Evolutionary conservation across 495 filamentous ascomycete genomes (phyloP), one percentile per base, ranked within the genome.

Genomic region (Neurospora africana): DNA sequence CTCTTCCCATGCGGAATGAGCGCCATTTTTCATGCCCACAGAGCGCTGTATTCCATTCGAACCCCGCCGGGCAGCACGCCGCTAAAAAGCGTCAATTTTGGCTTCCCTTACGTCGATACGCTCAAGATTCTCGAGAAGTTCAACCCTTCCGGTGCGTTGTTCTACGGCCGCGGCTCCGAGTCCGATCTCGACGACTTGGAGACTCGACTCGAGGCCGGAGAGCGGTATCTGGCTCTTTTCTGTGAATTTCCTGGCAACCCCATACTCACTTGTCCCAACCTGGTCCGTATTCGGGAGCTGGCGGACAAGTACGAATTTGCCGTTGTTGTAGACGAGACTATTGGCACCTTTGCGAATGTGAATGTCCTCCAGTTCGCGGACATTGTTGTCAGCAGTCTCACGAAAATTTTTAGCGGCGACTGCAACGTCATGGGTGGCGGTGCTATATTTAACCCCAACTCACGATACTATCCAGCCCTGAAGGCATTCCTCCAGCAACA

Each of bases 341-440:
- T 99, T 69, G 94, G 95, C 75, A 99, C 95, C 70, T 97, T 98
- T 75, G 87, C 97, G 71, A 99, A 99, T 75, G 91, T 99, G 72
- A 91, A 98, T 78, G 92, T 98, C 3, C 87, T 99, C 3, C 92
- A 89, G 1, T 91, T 91, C 78, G 92, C 93, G 68, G 95, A 99
- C 81, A 86, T 98, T 17, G 93, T 97, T 21, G 95, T 95, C 69
- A 95, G 91, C 84, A 97, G 93, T 75, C 85, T 99, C 70, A 98
- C 95, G 5, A 99, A 99, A 81, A 90, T 98, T 68, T 99, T 99
- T 81, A 96, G 93, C 71, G 95, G 95, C 37, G 95, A 97, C 80
- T 93, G 92, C 80, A 98, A 99, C 81, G 95, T 99, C 69, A 98
- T 98, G 95, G 95, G 94, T 74, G 95, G 95, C 70, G 90, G 93